Evolutionary conservation across 2,329 filamentous ascomycete species (phyloP).

Genomic region (Verticillium zaregamsianum): DNA sequence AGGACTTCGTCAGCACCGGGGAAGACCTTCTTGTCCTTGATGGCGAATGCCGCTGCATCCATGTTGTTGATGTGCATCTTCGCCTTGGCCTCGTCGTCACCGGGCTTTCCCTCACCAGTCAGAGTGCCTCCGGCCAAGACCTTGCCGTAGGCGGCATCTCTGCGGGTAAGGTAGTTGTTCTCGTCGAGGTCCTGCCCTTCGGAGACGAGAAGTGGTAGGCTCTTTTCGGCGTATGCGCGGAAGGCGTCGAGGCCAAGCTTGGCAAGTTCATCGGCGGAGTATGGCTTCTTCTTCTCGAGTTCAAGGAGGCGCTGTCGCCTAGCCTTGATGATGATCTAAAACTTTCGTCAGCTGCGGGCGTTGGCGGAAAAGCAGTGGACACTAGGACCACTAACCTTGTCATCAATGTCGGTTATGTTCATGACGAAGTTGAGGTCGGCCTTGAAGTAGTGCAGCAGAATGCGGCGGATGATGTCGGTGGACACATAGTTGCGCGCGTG

Average conservation of each 20-base stretch:
- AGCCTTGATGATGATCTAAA: slow-evolving; percentile 55
- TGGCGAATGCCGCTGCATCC: slow-evolving; percentile 45
- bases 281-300: slow-evolving; percentile 68
- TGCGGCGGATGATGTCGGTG: slow-evolving; percentile 81
- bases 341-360: not conserved
- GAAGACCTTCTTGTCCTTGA: slow-evolving; percentile 46
- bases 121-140: slow-evolving; percentile 53
- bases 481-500: slow-evolving; percentile 90
- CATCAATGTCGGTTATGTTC: slow-evolving; percentile 86
- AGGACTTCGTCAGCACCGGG: slow-evolving; percentile 62
- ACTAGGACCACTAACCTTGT: slow-evolving; percentile 48
- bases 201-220: slow-evolving; percentile 46
- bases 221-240: slow-evolving; percentile 49
- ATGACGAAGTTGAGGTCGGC: slow-evolving; percentile 84
- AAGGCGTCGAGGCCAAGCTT: slow-evolving; percentile 51
- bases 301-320: slow-evolving; percentile 79
- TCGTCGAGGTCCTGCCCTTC: slow-evolving; percentile 39
- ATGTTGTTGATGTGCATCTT: slow-evolving; percentile 81
- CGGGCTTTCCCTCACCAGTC: slow-evolving; percentile 54
- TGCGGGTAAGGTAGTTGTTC: slow-evolving; percentile 43
- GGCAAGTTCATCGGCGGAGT: slow-evolving; percentile 40
- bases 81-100: slow-evolving; percentile 79
- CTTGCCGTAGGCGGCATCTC: slow-evolving; percentile 49
- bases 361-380: not conserved
- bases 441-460: slow-evolving; percentile 77